phyloP scores from a whole-genome alignment of 2,329 filamentous ascomycete genomes.

The Hysterium pulicare region DNA sequence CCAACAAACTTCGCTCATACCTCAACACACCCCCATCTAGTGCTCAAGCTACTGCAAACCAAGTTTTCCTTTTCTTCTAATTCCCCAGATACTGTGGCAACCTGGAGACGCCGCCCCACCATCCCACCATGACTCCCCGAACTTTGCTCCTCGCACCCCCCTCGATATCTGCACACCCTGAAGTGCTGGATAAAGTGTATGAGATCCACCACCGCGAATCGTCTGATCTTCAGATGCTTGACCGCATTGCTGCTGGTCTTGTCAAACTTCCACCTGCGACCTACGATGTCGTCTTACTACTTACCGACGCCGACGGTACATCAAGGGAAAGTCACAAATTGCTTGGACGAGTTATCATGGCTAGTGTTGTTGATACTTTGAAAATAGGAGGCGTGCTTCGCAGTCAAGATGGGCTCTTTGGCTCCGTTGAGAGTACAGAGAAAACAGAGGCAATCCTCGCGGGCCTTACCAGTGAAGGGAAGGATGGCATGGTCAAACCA shows the following conservation, averaged over 20 bases:
- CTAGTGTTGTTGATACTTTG: slow-evolving; percentile 66
- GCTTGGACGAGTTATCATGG: slow-evolving; percentile 66
- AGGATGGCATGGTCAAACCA: slow-evolving; percentile 70
- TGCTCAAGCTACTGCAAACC: no score
- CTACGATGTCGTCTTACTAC: slow-evolving; percentile 81
- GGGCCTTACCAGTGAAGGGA: slow-evolving; percentile 62
- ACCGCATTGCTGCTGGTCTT: slow-evolving; percentile 79
- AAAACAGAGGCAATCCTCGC: slow-evolving; percentile 79
- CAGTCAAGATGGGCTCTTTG: slow-evolving; percentile 65
- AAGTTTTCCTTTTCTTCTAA: no score
- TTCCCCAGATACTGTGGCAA: no score
- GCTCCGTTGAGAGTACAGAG: slow-evolving; percentile 45
- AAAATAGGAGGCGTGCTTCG: slow-evolving; percentile 65
- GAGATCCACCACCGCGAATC: slow-evolving; percentile 67
- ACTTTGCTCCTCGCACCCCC: slow-evolving; percentile 87
- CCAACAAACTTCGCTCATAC: no score
- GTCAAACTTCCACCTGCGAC: slow-evolving; percentile 71
- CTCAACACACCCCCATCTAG: no score
- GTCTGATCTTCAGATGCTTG: slow-evolving; percentile 96
- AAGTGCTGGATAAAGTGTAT: slow-evolving; percentile 69
- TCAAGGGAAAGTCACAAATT: slow-evolving; percentile 59
- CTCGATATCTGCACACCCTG: slow-evolving; percentile 81
- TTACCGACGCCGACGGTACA: slow-evolving; percentile 72
- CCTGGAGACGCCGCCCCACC: slow-evolving; percentile 4
- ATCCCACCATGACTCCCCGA: slow-evolving; percentile 44